Evolutionary conservation across 805 yeast species (phyloP).

Genomic region (Saitoella complicata): DNA sequence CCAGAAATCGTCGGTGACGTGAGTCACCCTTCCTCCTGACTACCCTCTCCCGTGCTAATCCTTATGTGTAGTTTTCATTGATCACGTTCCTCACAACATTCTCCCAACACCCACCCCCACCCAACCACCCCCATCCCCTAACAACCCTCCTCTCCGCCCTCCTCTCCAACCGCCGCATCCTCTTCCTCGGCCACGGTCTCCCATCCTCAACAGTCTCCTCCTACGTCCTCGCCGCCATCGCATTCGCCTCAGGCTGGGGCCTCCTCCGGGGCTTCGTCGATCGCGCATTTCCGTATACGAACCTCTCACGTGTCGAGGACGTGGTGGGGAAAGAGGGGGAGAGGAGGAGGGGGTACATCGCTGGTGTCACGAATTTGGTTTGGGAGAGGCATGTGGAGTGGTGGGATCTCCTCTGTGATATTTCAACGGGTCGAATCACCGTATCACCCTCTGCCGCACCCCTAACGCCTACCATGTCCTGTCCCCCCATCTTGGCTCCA

Average conservation of each 20-base stretch:
- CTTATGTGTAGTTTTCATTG: not conserved
- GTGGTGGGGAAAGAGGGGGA: conserved; percentile 24
- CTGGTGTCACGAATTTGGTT: conserved; percentile 47
- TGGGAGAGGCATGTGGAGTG: conserved; percentile 37
- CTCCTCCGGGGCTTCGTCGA: conserved; percentile 32
- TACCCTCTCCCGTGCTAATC: not conserved
- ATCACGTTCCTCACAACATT: not conserved
- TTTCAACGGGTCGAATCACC: conserved; percentile 9
- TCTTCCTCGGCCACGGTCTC: conserved; percentile 34
- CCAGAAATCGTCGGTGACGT: conserved; percentile 21
- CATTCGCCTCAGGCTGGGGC: conserved; percentile 35
- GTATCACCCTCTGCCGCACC: too few species aligned
- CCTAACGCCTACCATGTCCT: too few species aligned
- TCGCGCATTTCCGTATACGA: conserved; percentile 40
- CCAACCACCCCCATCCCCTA: conserved; percentile 36
- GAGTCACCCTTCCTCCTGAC: conserved; percentile 8
- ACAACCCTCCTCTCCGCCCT: conserved; percentile 36
- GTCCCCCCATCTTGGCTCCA: too few species aligned
- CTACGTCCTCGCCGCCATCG: conserved; percentile 31
- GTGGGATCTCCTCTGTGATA: conserved; percentile 41
- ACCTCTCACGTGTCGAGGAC: conserved; percentile 37
- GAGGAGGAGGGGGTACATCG: conserved; percentile 30
- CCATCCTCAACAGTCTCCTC: conserved; percentile 37
- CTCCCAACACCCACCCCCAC: conserved; percentile 13
- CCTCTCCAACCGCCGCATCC: conserved; percentile 34